Percentiles rank a stretch among this genome's conserved stretches.
Conservation (phyloP, 345 rosid genomes). For the Citrus mangshanensis region DNA sequence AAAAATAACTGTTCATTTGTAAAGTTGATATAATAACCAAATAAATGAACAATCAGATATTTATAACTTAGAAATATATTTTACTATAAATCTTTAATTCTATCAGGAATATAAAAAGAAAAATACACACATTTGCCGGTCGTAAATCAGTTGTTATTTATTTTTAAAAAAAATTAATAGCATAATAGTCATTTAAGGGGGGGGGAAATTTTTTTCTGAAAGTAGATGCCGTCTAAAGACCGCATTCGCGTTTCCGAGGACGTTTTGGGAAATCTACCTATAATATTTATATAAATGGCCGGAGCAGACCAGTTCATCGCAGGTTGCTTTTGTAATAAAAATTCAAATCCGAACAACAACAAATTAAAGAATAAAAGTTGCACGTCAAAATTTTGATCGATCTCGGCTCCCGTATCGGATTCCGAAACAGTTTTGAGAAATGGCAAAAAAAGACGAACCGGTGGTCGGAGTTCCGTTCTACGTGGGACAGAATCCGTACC, state of each 20-base stretch:
- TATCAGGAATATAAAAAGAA: background rate
- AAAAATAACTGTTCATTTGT: too few relatives aligned
- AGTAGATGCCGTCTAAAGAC: background rate
- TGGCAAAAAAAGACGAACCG: constrained; percentile 54
- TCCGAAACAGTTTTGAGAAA: constrained; percentile 6
- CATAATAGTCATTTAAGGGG: background rate
- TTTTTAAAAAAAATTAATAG: background rate
- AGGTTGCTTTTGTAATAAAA: too few relatives aligned
- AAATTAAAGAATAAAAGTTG: background rate
- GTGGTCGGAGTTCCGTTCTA: constrained; percentile 75
- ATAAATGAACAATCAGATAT: too few relatives aligned
- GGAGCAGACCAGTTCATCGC: too few relatives aligned
- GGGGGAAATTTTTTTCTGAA: fast-evolving
- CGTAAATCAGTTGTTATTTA: background rate
- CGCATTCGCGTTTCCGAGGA: background rate
- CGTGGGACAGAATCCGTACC: constrained; percentile 61
- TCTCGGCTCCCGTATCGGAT: background rate
- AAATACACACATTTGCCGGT: too few relatives aligned
- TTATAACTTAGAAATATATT: too few relatives aligned
- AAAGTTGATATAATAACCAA: too few relatives aligned
- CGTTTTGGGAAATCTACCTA: background rate
- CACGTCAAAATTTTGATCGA: background rate
- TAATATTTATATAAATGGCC: too few relatives aligned
- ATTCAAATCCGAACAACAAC: background rate
- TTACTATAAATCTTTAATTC: background rate